Evolutionary conservation across 116 monocot genomes (phyloP).

Genomic region (Phalaenopsis hybrid): DNA sequence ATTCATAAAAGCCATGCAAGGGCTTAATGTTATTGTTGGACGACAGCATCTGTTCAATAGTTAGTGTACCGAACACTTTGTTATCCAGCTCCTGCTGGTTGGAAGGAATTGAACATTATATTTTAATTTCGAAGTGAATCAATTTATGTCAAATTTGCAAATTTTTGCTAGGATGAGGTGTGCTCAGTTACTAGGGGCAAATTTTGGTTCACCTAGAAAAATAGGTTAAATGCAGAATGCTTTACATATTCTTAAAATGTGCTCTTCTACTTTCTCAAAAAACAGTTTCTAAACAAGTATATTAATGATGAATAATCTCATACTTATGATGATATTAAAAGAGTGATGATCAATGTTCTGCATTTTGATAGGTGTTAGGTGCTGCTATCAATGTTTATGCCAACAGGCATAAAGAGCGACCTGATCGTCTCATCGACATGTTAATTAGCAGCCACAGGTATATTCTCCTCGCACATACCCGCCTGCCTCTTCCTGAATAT

Average conservation of each 20-base stretch:
- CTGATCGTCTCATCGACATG: constrained; percentile 93
- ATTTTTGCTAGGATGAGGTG: neutral
- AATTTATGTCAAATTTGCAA: neutral
- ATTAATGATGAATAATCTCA: neutral
- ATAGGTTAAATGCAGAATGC: neutral
- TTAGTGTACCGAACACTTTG: neutral
- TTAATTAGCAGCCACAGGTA: constrained; percentile 92
- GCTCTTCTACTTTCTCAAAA: neutral
- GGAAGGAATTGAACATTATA: neutral
- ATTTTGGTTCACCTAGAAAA: neutral
- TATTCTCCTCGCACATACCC: neutral
- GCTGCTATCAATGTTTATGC: constrained; percentile 93
- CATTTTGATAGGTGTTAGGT: constrained; percentile 44
- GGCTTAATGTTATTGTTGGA: neutral
- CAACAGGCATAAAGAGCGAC: constrained; percentile 87
- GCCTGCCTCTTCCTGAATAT: neutral
- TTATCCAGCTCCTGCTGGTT: neutral
- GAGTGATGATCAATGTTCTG: neutral
- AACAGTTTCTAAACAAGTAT: neutral
- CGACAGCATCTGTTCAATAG: neutral
- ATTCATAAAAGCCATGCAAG: neutral
- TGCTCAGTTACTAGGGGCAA: neutral
- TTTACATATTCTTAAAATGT: neutral
- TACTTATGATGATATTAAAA: neutral
- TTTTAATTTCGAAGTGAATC: neutral